Base-by-base conservation (phyloP, 108 stramenopile species). In the Schizochytrium sp. region DNA sequence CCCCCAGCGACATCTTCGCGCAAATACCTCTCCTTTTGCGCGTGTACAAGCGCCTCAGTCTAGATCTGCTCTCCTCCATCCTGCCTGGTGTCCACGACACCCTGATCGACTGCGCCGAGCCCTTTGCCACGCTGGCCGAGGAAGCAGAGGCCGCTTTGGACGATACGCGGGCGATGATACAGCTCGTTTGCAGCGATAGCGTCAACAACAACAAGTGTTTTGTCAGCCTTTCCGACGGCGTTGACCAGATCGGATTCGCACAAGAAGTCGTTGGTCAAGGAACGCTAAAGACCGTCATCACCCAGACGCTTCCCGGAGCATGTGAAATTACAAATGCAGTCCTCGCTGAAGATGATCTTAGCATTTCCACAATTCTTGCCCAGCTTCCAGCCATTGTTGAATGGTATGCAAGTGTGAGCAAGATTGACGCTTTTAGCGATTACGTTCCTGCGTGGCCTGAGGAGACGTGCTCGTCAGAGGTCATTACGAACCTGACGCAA, bases 61-160 rank as follows among this genome's bases (percentile, higher is more conserved):
- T 83, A 6, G 51, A 53, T 23, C 18, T 83, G 19, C 76, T 83
- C 0, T 47, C 45, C 45, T 83, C 76, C 19, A 12, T 83, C 6
- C 51, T 83, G n/a, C 76, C 76, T 34, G 76, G 76, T 18, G 76
- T 83, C 76, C 76, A 83, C 76, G 51, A 47, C n/a, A 28, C 51
- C 25, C 76, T 83, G n/a, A 34, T 83, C n/a, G 76, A 83, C 76
- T 83, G 76, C 5, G 76, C 76, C 6, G 76, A 83, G 10, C 43
- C 44, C 1, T 83, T 83, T 83, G 76, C 76, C 6, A 1, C 12
- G 43, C 76, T 83, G 43, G 76, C 23, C 12, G 76, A 83, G 51
- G 12, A 47, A 25, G 12, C 28, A 1, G 76, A 83, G 48, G 76
- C 45, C 48, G 45, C 51, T 53, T 83, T 53, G 48, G 76, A 83